phyloP scores from a whole-genome alignment of 179 eudicot genomes.

The Silene vulgaris region DNA sequence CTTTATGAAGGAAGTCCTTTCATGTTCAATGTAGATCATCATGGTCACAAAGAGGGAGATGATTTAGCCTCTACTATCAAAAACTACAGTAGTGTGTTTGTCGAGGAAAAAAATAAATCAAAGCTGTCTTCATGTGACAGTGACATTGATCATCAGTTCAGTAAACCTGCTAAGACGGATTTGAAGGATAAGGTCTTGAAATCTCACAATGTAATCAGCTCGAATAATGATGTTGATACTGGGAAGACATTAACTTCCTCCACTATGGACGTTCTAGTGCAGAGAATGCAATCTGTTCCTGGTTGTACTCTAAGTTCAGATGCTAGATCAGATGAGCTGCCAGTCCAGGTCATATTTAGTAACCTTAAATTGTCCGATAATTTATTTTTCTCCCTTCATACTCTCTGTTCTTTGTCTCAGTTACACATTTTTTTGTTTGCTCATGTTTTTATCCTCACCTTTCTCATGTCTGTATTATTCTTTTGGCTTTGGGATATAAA shows the following conservation, averaged over 20 bases:
- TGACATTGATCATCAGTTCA: slow-evolving; percentile 18
- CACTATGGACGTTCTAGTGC: slow-evolving; percentile 17
- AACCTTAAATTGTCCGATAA: background rate
- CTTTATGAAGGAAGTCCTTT: slow-evolving; percentile 22
- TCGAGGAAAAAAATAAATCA: slow-evolving; percentile 17
- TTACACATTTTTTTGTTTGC: background rate
- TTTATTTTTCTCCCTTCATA: no score
- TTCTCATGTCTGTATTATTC: background rate
- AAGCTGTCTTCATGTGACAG: slow-evolving; percentile 25
- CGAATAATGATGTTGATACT: slow-evolving; percentile 21
- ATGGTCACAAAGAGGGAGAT: slow-evolving; percentile 25
- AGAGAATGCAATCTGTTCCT: slow-evolving; percentile 18
- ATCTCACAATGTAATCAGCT: slow-evolving; percentile 11
- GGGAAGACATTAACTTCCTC: slow-evolving; percentile 18
- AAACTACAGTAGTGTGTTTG: slow-evolving; percentile 23
- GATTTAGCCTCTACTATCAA: slow-evolving; percentile 22
- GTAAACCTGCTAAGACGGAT: slow-evolving; percentile 22
- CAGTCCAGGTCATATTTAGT: slow-evolving; percentile 19
- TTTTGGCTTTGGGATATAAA: background rate
- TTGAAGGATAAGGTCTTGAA: slow-evolving; percentile 19
- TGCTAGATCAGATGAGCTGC: slow-evolving; percentile 17
- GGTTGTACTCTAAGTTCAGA: slow-evolving; percentile 15
- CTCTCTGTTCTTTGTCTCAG: background rate
- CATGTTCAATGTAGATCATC: slow-evolving; percentile 16
- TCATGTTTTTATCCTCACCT: background rate